Evolutionary conservation across 805 yeast genomes (phyloP).

Genomic region (Starmerella potacharoeniae): DNA sequence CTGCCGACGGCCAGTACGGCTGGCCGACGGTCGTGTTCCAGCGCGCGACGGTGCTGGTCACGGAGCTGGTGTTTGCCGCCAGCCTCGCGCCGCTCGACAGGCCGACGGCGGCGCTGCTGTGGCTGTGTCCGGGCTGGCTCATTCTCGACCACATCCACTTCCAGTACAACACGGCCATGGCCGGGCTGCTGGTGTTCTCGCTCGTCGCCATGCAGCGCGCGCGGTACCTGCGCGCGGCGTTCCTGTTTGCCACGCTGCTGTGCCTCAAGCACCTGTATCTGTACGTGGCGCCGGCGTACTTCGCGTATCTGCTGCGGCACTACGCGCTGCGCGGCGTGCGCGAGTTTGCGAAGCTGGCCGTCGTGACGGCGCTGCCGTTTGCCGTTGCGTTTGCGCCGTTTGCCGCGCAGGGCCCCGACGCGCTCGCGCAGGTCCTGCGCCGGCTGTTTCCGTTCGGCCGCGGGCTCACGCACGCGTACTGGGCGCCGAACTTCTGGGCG

Average conservation of each 20-base stretch:
- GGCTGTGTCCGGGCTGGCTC: slow-evolving; percentile 78
- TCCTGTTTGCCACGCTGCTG: slow-evolving; percentile 59
- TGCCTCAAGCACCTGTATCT: slow-evolving; percentile 93
- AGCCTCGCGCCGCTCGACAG: slow-evolving; percentile 7
- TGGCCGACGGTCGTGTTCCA: slow-evolving; percentile 76
- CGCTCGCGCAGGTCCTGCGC: slow-evolving; percentile 49
- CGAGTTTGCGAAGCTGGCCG: slow-evolving; percentile 50
- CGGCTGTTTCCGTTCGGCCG: slow-evolving; percentile 88
- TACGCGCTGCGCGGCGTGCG: slow-evolving; percentile 44
- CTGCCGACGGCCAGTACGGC: slow-evolving; percentile 52
- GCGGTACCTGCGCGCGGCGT: slow-evolving; percentile 43
- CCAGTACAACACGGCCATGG: slow-evolving; percentile 91
- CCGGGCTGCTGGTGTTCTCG: slow-evolving; percentile 67
- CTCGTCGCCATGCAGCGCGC: slow-evolving; percentile 57
- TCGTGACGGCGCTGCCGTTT: slow-evolving; percentile 48
- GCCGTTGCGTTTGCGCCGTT: slow-evolving; percentile 51
- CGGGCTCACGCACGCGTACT: slow-evolving; percentile 93
- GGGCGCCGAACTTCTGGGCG: slow-evolving; percentile 99
- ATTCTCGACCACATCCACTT: slow-evolving; percentile 93
- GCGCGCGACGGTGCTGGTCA: slow-evolving; percentile 62
- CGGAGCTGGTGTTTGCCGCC: slow-evolving; percentile 60
- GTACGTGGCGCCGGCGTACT: slow-evolving; percentile 89
- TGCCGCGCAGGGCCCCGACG: slow-evolving; percentile 55
- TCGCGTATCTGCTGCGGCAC: slow-evolving; percentile 60
- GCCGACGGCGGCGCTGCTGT: slow-evolving; percentile 67